Percentiles rank a stretch among this genome's conserved stretches.
phyloP scores from a whole-genome alignment of 352 stramenopile genomes.

The Pythium graminicola region DNA sequence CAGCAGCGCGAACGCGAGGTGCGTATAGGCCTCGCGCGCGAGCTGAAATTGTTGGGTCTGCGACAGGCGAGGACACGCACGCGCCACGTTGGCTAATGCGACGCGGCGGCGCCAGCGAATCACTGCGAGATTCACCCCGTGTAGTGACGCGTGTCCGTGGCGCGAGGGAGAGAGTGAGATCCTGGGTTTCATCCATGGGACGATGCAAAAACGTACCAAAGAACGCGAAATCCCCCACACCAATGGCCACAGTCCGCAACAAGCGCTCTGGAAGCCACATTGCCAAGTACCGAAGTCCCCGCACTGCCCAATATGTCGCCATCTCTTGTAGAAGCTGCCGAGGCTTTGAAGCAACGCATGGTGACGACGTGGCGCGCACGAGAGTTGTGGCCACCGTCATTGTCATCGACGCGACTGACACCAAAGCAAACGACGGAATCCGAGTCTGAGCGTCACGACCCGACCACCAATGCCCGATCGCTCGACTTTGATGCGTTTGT shows the following conservation, averaged over 20 bases:
- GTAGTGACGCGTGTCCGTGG: constrained; percentile 4
- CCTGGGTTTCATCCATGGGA: background rate
- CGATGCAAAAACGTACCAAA: constrained; percentile 31
- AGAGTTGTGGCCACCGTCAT: background rate
- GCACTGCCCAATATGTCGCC: constrained; percentile 33
- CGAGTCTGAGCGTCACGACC: background rate
- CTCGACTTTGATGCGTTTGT: constrained; percentile 21
- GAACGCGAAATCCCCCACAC: constrained; percentile 41
- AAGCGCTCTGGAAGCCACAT: constrained; percentile 34
- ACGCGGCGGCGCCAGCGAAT: constrained; percentile 38
- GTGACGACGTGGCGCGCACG: constrained; percentile 13
- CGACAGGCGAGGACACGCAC: constrained; percentile 19
- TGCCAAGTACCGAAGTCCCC: constrained; percentile 24
- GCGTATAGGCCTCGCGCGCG: constrained; percentile 27
- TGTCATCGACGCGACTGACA: background rate
- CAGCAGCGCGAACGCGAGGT: constrained; percentile 31
- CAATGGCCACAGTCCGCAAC: constrained; percentile 20
- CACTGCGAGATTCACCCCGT: constrained; percentile 25
- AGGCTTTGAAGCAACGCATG: constrained; percentile 19
- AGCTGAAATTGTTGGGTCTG: constrained; percentile 16
- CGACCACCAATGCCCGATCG: background rate
- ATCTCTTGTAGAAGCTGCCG: constrained; percentile 39
- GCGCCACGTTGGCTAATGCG: constrained; percentile 29
- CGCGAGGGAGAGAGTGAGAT: constrained; percentile 3
- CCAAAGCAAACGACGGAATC: background rate